Conservation (phyloP, 2,329 filamentous ascomycete genomes). For the Aureobasidium pullulans region DNA sequence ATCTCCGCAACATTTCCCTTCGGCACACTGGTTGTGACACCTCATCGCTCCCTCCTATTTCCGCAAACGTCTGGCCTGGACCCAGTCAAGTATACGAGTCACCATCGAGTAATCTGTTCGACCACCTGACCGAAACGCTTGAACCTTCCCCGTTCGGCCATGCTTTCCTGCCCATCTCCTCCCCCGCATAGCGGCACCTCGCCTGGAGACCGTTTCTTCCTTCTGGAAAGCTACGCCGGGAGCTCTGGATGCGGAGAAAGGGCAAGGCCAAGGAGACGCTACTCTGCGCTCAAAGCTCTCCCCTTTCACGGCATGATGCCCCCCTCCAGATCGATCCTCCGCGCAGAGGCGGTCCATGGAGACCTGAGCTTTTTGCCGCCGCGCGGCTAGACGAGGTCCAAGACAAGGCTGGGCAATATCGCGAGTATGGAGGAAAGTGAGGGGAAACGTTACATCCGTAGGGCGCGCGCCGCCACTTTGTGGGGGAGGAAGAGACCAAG, state of each 20-base stretch:
- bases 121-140: conserved; percentile 12
- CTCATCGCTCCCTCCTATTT: background rate
- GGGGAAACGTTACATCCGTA: background rate
- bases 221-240: background rate
- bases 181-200: conserved; percentile 1
- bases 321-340: background rate
- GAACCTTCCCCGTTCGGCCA: background rate
- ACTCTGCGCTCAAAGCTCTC: background rate
- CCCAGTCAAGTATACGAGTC: background rate
- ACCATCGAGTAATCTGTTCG: background rate
- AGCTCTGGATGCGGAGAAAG: background rate
- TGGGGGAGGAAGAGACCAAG: background rate
- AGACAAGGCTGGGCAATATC: background rate
- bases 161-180: background rate
- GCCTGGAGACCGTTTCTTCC: background rate
- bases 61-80: conserved; percentile 1
- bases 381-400: conserved; percentile 8
- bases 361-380: background rate
- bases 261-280: background rate
- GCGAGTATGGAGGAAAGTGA: background rate
- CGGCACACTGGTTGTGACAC: conserved; percentile 5
- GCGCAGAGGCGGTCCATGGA: background rate
- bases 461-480: background rate
- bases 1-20: background rate
- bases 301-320: background rate